phyloP scores from a whole-genome alignment of 2,329 filamentous ascomycete species.

The Fusarium duplospermum region DNA sequence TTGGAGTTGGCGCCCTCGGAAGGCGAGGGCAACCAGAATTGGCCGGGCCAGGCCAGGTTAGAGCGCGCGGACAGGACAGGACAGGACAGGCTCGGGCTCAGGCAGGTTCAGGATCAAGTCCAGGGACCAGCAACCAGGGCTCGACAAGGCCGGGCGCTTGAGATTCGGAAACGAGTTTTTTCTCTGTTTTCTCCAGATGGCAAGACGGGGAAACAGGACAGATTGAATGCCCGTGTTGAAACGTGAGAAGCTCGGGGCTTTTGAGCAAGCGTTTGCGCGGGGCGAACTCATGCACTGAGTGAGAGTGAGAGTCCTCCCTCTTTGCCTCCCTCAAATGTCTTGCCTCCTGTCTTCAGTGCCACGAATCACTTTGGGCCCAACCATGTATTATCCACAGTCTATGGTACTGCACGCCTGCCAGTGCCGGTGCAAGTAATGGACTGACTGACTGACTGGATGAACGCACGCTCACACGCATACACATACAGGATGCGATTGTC shows the following conservation, averaged over 20 bases:
- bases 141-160: slow-evolving; percentile 18
- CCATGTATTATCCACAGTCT: slow-evolving; percentile 30
- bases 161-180: slow-evolving; percentile 24
- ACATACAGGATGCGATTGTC: slow-evolving; percentile 33
- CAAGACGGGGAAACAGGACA: slow-evolving; percentile 27
- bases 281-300: slow-evolving; percentile 26
- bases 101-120: slow-evolving; percentile 12
- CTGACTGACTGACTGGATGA: slow-evolving; percentile 20
- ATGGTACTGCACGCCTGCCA: slow-evolving; percentile 22
- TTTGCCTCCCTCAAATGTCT: slow-evolving; percentile 33
- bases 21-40: slow-evolving; percentile 31
- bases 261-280: slow-evolving; percentile 20
- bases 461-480: slow-evolving; percentile 33
- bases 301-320: slow-evolving; percentile 14
- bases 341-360: slow-evolving; percentile 23
- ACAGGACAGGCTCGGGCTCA: slow-evolving; percentile 25
- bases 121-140: slow-evolving; percentile 27
- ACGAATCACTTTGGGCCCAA: slow-evolving; percentile 36
- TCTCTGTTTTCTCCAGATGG: neutral
- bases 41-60: slow-evolving; percentile 25
- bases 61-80: slow-evolving; percentile 6
- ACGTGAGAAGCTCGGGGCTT: slow-evolving; percentile 15
- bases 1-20: slow-evolving; percentile 33
- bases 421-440: slow-evolving; percentile 14
- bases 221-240: slow-evolving; percentile 27